These are phyloP conservation scores for Huntiella decipiens DNA, from an alignment of 2,329 filamentous ascomycete genomes.

Conservation along the genomic window DNA sequence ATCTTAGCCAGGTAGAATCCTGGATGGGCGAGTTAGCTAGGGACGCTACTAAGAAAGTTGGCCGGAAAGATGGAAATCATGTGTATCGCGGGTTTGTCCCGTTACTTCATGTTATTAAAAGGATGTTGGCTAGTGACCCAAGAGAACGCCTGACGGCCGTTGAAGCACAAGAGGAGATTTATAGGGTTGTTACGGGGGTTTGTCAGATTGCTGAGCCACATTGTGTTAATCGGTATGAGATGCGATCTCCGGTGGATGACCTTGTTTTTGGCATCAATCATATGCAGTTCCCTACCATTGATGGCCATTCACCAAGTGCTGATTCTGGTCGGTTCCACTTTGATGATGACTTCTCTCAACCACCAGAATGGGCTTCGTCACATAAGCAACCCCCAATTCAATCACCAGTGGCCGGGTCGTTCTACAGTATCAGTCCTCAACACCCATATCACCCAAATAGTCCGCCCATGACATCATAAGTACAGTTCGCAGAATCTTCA, in stretches of 20 bases:
- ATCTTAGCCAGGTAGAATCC: constrained; percentile 45
- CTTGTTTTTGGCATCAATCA: constrained; percentile 18
- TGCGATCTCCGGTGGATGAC: constrained; percentile 7
- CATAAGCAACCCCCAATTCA: too few relatives aligned
- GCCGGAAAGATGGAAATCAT: constrained; percentile 22
- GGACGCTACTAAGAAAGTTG: constrained; percentile 32
- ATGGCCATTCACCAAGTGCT: too few relatives aligned
- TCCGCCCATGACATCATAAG: too few relatives aligned
- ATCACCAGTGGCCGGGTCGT: too few relatives aligned
- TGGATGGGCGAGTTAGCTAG: constrained; percentile 47
- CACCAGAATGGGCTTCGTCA: too few relatives aligned
- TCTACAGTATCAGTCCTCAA: too few relatives aligned
- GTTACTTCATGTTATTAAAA: constrained; percentile 31
- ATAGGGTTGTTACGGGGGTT: constrained; percentile 30
- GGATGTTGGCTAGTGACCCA: constrained; percentile 35
- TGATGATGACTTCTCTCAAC: too few relatives aligned
- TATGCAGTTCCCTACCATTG: background rate
- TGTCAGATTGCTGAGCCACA: constrained; percentile 31
- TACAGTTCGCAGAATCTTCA: too few relatives aligned
- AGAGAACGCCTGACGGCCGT: constrained; percentile 32
- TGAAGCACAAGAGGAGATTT: constrained; percentile 33
- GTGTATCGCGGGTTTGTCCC: constrained; percentile 32
- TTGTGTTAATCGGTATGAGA: constrained; percentile 31
- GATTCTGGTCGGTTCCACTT: too few relatives aligned
- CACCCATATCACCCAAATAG: too few relatives aligned